Evolutionary conservation across 495 filamentous ascomycete species (phyloP), one percentile per base, ranked within the genome.

Genomic region (Gamarada debralockiae): DNA sequence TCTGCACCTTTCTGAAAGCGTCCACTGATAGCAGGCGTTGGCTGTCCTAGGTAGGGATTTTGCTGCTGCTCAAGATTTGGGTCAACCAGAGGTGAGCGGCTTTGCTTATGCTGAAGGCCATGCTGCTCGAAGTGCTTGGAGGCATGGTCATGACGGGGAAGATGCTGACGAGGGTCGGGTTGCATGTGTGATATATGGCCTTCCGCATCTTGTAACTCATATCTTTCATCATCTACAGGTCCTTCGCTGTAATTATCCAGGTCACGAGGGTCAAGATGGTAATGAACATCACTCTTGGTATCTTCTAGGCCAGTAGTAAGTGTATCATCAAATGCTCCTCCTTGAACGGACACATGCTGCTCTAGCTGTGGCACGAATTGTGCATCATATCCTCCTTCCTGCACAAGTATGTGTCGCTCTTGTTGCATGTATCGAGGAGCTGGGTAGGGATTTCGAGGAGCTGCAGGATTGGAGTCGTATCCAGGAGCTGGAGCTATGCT

Each of bases 251-350:
- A n/a, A 5, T 18, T 36, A n/a, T n/a, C 34, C 21, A 18, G 14
- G n/a, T n/a, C n/a, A n/a, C n/a, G n/a, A 10, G 42, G 24, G 9
- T 51, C 22, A 14, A 10, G 12, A 40, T 42, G 7, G 15, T 22
- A 15, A 0, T 18, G 12, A 15, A 53, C 13, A 23, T 51, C 37
- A 36, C 48, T 57, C 27, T 23, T 31, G 1, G 54, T 57, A 1
- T 31, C 33, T 3, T 57, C 54, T 27, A 57, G 41, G 17, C 37
- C 41, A 1, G 47, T 39, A 0, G 33, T 18, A 29, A 50, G 2
- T 17, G 44, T 57, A 17, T 52, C 48, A 18, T 57, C 54, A 37
- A 57, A 48, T 12, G 27, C 39, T 9, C 23, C 1, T 31, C 42
- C 15, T 18, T 39, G 31, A 14, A n/a, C 34, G 25, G 5, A 7